These are phyloP conservation scores for Colletotrichum agaves DNA, from an alignment of 2,329 filamentous ascomycete species.

Conservation along the genomic window DNA sequence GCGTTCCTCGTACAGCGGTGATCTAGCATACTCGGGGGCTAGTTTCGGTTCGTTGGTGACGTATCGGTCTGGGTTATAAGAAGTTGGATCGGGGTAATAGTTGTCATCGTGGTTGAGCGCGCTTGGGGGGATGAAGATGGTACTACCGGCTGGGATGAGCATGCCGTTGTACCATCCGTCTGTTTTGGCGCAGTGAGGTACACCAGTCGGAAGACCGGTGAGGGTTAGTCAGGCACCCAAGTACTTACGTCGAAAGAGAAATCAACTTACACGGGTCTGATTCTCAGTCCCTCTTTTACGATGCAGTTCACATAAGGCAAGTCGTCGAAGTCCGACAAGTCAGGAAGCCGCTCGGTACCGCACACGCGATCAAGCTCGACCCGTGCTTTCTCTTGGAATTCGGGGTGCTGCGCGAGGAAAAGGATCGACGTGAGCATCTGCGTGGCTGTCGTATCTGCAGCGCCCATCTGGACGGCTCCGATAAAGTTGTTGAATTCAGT, in stretches of 20 bases:
- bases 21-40: constrained; percentile 44
- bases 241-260: not conserved
- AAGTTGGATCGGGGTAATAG: constrained; percentile 41
- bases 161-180: constrained; percentile 54
- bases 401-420: constrained; percentile 54
- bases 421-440: constrained; percentile 50
- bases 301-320: constrained; percentile 54
- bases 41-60: constrained; percentile 41
- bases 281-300: constrained; percentile 55
- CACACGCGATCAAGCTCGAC: constrained; percentile 52
- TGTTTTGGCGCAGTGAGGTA: constrained; percentile 29
- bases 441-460: constrained; percentile 49
- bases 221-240: too few relatives aligned
- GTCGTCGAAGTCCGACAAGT: constrained; percentile 49
- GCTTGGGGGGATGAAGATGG: constrained; percentile 49
- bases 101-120: constrained; percentile 48
- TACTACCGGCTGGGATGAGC: constrained; percentile 52
- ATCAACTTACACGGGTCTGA: constrained; percentile 51
- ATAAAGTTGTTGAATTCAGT: constrained; percentile 51
- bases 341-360: constrained; percentile 49
- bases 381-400: constrained; percentile 53
- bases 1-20: constrained; percentile 40
- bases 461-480: constrained; percentile 47
- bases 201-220: too few relatives aligned
- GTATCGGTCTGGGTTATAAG: constrained; percentile 46